These are phyloP conservation scores for Mycosphaerelloides madeirae DNA, from an alignment of 2,329 filamentous ascomycete species.

Conservation along the genomic window DNA sequence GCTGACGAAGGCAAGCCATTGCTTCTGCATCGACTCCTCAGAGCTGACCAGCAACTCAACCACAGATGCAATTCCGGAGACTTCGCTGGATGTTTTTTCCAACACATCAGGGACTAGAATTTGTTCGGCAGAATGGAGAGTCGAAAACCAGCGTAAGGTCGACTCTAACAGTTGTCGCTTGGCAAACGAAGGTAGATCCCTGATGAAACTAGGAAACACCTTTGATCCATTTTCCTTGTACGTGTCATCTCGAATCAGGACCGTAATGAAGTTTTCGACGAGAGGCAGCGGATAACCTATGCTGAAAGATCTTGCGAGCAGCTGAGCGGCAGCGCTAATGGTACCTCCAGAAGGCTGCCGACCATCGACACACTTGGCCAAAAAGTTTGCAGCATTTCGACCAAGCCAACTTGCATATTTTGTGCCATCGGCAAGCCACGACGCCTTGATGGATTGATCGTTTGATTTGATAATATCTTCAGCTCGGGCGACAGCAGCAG, in stretches of 20 bases:
- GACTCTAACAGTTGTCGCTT: conserved; percentile 43
- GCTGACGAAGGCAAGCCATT: conserved; percentile 19
- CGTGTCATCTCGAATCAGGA: background rate
- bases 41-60: conserved; percentile 15
- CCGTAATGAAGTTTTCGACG: conserved; percentile 8
- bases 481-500: conserved; percentile 57
- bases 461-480: conserved; percentile 29
- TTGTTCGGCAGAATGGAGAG: background rate
- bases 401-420: conserved; percentile 70
- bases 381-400: conserved; percentile 49
- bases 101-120: background rate
- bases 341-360: background rate
- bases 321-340: conserved; percentile 30
- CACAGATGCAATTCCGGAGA: conserved; percentile 13
- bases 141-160: conserved; percentile 29
- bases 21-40: conserved; percentile 12
- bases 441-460: conserved; percentile 39
- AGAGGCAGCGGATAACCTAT: conserved; percentile 58
- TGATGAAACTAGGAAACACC: background rate
- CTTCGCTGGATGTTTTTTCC: background rate
- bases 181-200: conserved; percentile 14
- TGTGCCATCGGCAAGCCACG: conserved; percentile 62
- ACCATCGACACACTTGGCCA: conserved; percentile 20
- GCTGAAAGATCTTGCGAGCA: conserved; percentile 58
- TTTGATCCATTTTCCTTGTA: background rate